phyloP scores from a whole-genome alignment of 306 rosid species.

The barrel medic (Medicago truncatula) region DNA sequence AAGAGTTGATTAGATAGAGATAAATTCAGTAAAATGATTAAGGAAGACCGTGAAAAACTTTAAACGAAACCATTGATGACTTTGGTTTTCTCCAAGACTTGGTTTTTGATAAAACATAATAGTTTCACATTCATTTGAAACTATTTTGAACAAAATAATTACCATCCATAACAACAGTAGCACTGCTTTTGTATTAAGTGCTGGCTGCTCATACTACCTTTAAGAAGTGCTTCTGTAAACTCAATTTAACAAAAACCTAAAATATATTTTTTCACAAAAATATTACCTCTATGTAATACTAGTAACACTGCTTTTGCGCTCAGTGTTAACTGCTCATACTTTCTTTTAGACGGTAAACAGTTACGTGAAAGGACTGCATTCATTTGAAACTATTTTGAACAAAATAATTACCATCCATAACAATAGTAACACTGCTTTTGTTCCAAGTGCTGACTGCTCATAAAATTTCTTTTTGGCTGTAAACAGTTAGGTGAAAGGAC shows the following conservation, averaged over 20 bases:
- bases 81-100: conserved; percentile 6
- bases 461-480: conserved; percentile 40
- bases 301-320: conserved; percentile 21
- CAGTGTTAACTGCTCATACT: conserved; percentile 24
- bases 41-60: background rate
- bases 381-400: conserved; percentile 59
- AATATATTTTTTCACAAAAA: background rate
- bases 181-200: conserved; percentile 26
- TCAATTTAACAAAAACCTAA: background rate
- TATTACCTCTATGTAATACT: background rate
- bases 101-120: background rate
- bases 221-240: conserved; percentile 10
- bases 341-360: conserved; percentile 50
- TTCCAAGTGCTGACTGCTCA: conserved; percentile 29
- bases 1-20: background rate
- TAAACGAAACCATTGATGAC: background rate
- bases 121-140: conserved; percentile 76
- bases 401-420: background rate
- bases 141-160: conserved; percentile 36
- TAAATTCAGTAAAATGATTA: background rate
- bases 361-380: conserved; percentile 75
- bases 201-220: conserved; percentile 23
- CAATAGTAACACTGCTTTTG: conserved; percentile 8
- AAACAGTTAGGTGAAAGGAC: conserved; percentile 84
- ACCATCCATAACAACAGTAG: background rate